phyloP scores from a whole-genome alignment of 495 filamentous ascomycete genomes.

The Entonaema liquescens region DNA sequence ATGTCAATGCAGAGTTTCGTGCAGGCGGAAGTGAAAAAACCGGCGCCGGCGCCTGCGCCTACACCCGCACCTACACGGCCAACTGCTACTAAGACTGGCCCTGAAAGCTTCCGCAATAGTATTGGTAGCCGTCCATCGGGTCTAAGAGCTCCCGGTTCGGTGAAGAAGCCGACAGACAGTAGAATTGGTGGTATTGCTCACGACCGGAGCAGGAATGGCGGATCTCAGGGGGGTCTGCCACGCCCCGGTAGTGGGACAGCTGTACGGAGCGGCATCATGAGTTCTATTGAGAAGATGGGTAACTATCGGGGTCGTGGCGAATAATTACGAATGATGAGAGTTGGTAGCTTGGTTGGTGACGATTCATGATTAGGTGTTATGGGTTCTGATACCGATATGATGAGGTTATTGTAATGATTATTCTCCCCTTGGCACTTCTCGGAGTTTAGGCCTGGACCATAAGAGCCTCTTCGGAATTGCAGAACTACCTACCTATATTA shows the following conservation, averaged over 20 bases:
- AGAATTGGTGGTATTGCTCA: conserved; percentile 54
- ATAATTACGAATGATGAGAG: conserved; percentile 4
- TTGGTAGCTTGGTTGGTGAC: conserved; percentile 19
- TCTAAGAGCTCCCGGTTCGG: conserved; percentile 52
- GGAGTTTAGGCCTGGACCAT: conserved; percentile 30
- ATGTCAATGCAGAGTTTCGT: conserved; percentile 62
- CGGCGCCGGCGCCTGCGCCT: too few species aligned
- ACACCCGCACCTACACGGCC: conserved; percentile 23
- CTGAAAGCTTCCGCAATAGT: conserved; percentile 39
- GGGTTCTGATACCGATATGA: conserved; percentile 24
- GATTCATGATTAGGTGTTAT: conserved; percentile 25
- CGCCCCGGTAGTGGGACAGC: conserved; percentile 53
- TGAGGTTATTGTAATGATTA: conserved; percentile 31
- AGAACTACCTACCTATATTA: conserved; percentile 5
- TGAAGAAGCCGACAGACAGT: conserved; percentile 49
- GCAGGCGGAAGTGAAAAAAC: conserved; percentile 26
- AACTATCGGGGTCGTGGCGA: conserved; percentile 50
- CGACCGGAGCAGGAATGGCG: conserved; percentile 55
- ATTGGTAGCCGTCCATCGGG: conserved; percentile 50
- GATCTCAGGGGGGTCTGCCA: conserved; percentile 49
- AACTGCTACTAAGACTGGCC: conserved; percentile 18
- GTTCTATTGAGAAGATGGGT: conserved; percentile 76
- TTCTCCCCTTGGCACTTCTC: conserved; percentile 14
- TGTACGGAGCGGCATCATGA: conserved; percentile 70
- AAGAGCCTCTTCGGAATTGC: conserved; percentile 19